Conservation (phyloP, 768 basidiomycete genomes). For the Suillus occidentalis region DNA sequence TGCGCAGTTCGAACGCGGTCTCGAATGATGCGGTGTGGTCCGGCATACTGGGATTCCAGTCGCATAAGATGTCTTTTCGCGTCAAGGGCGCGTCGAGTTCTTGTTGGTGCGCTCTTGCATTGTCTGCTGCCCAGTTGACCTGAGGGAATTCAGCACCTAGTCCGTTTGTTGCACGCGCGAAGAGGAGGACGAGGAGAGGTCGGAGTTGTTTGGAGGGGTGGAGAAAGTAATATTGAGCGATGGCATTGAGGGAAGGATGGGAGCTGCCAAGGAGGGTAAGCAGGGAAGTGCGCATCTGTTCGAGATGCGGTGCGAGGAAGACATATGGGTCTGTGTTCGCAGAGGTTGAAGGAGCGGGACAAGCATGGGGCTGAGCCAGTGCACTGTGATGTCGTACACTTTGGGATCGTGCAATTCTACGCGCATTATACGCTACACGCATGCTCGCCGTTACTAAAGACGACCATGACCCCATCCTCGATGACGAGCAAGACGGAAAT, state of each 20-base stretch:
- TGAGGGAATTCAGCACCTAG: conserved; percentile 64
- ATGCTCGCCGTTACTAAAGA: conserved; percentile 15
- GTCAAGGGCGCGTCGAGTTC: conserved; percentile 81
- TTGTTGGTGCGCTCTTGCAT: conserved; percentile 49
- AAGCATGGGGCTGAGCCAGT: conserved; percentile 40
- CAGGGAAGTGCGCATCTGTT: conserved; percentile 67
- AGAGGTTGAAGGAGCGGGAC: conserved; percentile 13
- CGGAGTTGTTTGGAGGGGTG: conserved; percentile 89
- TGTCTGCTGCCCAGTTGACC: conserved; percentile 64
- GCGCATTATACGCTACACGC: conserved; percentile 16
- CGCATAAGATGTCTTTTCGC: conserved; percentile 79
- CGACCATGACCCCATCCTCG: conserved; percentile 24
- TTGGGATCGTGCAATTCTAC: conserved; percentile 2
- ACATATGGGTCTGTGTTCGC: conserved; percentile 57
- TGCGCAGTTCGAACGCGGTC: conserved; percentile 50
- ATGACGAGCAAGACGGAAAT: conserved; percentile 6
- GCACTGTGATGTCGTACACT: conserved; percentile 36
- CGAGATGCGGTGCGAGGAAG: conserved; percentile 73
- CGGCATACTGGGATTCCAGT: conserved; percentile 88
- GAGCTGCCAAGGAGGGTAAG: conserved; percentile 82
- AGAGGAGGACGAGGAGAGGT: conserved; percentile 85
- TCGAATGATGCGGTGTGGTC: conserved; percentile 72
- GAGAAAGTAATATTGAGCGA: conserved; percentile 91
- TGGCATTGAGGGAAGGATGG: conserved; percentile 82
- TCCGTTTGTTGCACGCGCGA: conserved; percentile 92